Percentiles rank a stretch among this genome's conserved stretches.
These are phyloP conservation scores for Globisporangium spinosum DNA, from an alignment of 352 stramenopile species.

Conservation along the genomic window DNA sequence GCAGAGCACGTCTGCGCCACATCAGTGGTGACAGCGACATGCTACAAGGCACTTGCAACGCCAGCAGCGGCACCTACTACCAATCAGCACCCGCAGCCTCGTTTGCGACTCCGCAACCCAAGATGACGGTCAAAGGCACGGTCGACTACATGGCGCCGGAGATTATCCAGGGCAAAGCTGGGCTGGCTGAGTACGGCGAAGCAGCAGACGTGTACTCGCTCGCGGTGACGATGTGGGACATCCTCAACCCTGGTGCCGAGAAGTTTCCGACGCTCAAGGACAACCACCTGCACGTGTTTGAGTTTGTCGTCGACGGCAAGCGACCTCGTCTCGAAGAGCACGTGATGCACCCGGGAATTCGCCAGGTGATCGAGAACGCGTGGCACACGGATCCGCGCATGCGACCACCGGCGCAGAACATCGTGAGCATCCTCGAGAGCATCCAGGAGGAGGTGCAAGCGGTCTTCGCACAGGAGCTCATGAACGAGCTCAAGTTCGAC, in stretches of 20 bases:
- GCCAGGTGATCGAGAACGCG: conserved; percentile 23
- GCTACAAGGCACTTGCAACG: neutral
- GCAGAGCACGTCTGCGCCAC: neutral
- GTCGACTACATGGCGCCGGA: conserved; percentile 60
- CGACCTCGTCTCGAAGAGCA: conserved; percentile 22
- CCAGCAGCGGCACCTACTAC: conserved; percentile 1
- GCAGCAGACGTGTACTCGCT: conserved; percentile 48
- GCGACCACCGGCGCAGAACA: conserved; percentile 22
- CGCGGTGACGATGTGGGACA: conserved; percentile 54
- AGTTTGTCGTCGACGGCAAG: conserved; percentile 28
- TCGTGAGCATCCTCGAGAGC: conserved; percentile 28
- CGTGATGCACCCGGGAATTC: conserved; percentile 21
- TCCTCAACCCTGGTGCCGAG: conserved; percentile 27
- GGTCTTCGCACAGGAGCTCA: conserved; percentile 25
- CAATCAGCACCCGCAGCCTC: neutral
- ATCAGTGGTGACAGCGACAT: neutral
- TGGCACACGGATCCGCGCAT: conserved; percentile 27
- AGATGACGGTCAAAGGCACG: conserved; percentile 28
- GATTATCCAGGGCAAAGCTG: conserved; percentile 34
- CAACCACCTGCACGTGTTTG: conserved; percentile 28
- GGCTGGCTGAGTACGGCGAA: conserved; percentile 32
- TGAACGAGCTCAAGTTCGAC: conserved; percentile 18
- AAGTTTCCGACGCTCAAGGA: conserved; percentile 23
- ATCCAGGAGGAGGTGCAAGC: conserved; percentile 28
- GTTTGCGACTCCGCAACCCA: neutral